These are phyloP conservation scores for Fusarium domesticum DNA, from an alignment of 2,329 filamentous ascomycete species.

Conservation along the genomic window DNA sequence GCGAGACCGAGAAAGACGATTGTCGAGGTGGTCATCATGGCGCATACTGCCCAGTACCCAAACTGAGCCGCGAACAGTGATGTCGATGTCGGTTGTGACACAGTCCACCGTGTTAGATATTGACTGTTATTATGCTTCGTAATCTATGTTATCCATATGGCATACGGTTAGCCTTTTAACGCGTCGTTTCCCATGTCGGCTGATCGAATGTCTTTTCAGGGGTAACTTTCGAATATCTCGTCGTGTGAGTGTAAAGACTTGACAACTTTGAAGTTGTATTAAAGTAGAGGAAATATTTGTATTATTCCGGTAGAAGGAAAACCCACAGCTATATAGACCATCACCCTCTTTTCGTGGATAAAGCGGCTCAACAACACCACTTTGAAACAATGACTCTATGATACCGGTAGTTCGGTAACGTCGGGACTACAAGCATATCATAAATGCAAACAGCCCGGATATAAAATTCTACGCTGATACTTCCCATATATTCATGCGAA, in stretches of 20 bases:
- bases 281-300: too few relatives aligned
- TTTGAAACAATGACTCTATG: neutral
- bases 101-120: slow-evolving; percentile 13
- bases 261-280: too few relatives aligned
- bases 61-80: slow-evolving; percentile 58
- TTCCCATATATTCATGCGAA: too few relatives aligned
- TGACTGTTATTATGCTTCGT: neutral
- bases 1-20: slow-evolving; percentile 52
- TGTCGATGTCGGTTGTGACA: slow-evolving; percentile 47
- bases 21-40: slow-evolving; percentile 55
- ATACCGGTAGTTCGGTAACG: neutral
- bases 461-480: too few relatives aligned
- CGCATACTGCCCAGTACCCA: slow-evolving; percentile 62
- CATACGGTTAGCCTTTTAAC: slow-evolving; percentile 10
- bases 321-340: too few relatives aligned
- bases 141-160: too few relatives aligned
- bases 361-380: neutral
- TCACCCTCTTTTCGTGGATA: neutral
- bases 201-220: neutral
- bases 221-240: too few relatives aligned
- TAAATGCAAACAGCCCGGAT: neutral
- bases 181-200: slow-evolving; percentile 7
- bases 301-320: too few relatives aligned
- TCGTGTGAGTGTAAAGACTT: too few relatives aligned
- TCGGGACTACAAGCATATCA: neutral